Evolutionary conservation across 768 basidiomycete genomes (phyloP).

Genomic region (Phaeolepiota aurea): DNA sequence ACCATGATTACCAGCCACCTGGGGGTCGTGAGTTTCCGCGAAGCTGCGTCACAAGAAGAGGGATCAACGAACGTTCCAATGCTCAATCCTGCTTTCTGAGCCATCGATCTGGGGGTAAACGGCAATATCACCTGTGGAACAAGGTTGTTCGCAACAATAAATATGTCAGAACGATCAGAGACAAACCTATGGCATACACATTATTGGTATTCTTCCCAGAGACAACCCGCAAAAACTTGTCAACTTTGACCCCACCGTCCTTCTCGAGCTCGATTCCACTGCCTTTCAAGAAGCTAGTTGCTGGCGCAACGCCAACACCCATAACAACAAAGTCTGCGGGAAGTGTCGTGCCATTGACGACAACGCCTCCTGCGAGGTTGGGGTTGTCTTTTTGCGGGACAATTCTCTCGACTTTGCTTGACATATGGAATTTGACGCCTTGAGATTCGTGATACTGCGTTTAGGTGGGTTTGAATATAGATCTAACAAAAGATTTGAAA

Average conservation of each 20-base stretch:
- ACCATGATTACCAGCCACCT: constrained; percentile 84
- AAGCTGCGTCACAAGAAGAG: not conserved
- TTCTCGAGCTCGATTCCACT: constrained; percentile 63
- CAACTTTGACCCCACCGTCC: constrained; percentile 72
- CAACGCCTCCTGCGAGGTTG: constrained; percentile 52
- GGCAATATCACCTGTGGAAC: constrained; percentile 74
- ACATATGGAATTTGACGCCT: constrained; percentile 82
- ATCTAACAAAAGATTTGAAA: not conserved
- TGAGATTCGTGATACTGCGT: constrained; percentile 69
- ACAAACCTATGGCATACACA: constrained; percentile 64
- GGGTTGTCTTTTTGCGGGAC: constrained; percentile 44
- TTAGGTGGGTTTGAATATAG: not conserved
- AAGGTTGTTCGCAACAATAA: not conserved
- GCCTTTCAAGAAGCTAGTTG: constrained; percentile 71
- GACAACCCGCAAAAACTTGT: constrained; percentile 60
- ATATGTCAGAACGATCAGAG: not conserved
- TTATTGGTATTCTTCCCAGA: constrained; percentile 31
- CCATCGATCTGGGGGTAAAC: constrained; percentile 61
- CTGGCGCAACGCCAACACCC: constrained; percentile 82
- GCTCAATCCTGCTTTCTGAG: constrained; percentile 61
- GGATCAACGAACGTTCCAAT: constrained; percentile 67
- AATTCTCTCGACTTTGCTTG: constrained; percentile 60
- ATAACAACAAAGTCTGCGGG: constrained; percentile 74
- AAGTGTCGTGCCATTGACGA: constrained; percentile 54
- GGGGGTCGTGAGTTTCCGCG: constrained; percentile 1